Evolutionary conservation across 768 basidiomycete species (phyloP).

Genomic region (Suillus ampliporus): DNA sequence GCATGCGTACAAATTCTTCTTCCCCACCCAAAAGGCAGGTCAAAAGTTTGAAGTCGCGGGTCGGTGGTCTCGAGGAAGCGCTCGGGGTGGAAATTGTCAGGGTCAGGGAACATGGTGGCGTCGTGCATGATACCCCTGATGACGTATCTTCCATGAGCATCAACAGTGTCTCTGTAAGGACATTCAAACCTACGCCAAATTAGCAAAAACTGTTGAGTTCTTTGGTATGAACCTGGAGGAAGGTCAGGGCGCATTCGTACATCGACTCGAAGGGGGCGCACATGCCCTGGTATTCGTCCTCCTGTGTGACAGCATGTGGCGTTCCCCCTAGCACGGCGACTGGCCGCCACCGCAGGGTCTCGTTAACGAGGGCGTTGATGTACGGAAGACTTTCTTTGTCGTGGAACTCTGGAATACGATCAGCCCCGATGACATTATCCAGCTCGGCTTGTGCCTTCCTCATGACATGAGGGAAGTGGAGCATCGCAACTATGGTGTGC

Average conservation of each 20-base stretch:
- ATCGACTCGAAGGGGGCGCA: constrained; percentile 1
- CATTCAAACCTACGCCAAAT: constrained; percentile 24
- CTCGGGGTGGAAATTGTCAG: constrained; percentile 26
- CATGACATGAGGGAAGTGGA: constrained; percentile 31
- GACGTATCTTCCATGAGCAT: background rate
- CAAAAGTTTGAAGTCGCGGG: constrained; percentile 10
- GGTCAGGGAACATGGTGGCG: constrained; percentile 23
- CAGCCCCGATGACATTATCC: constrained; percentile 28
- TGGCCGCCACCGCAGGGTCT: constrained; percentile 5
- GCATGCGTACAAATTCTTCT: constrained; percentile 16
- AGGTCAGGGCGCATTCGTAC: background rate
- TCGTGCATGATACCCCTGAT: constrained; percentile 29
- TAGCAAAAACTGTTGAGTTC: constrained; percentile 25
- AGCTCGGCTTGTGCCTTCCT: constrained; percentile 30
- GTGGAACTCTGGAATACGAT: constrained; percentile 22
- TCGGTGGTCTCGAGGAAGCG: constrained; percentile 17
- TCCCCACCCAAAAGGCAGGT: constrained; percentile 19
- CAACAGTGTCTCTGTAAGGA: background rate
- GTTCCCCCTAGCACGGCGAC: background rate
- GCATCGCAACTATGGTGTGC: constrained; percentile 27
- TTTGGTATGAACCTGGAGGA: constrained; percentile 24
- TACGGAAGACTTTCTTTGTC: constrained; percentile 12
- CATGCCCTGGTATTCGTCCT: constrained; percentile 22
- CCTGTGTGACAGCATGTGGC: constrained; percentile 20
- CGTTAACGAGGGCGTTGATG: constrained; percentile 12